Percentiles rank a stretch among this genome's conserved stretches.
These are phyloP conservation scores for Taphrina pruni DNA, from an alignment of 1,139 yeast genomes.

Conservation along the genomic window DNA sequence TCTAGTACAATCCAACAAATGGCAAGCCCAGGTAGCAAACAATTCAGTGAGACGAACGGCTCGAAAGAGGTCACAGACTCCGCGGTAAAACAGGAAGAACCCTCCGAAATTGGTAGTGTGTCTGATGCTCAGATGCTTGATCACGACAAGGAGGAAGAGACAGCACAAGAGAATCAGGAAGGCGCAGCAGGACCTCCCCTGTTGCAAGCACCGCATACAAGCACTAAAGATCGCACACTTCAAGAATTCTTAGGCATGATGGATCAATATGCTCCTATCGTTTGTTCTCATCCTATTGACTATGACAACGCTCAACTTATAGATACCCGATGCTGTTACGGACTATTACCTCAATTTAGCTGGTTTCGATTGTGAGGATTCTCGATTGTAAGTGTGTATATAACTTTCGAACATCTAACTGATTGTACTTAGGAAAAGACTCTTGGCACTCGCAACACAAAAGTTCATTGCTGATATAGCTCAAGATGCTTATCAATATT, in stretches of 20 bases:
- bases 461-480: slow-evolving; percentile 94
- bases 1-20: too few species aligned
- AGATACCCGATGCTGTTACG: slow-evolving; percentile 95
- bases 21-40: too few species aligned
- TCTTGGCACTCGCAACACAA: slow-evolving; percentile 92
- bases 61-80: background rate
- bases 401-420: too few species aligned
- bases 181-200: background rate
- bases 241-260: slow-evolving; percentile 83
- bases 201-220: slow-evolving; percentile 17
- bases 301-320: background rate
- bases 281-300: slow-evolving; percentile 39
- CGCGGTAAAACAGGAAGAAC: background rate
- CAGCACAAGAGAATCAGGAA: background rate
- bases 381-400: slow-evolving; percentile 57
- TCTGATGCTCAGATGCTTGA: slow-evolving; percentile 15
- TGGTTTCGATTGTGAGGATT: slow-evolving; percentile 83
- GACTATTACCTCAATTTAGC: slow-evolving; percentile 88
- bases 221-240: slow-evolving; percentile 71
- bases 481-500: slow-evolving; percentile 94
- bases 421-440: slow-evolving; percentile 55
- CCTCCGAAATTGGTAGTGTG: slow-evolving; percentile 6
- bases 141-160: background rate
- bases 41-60: background rate
- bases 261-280: slow-evolving; percentile 92